phyloP scores from a whole-genome alignment of 495 filamentous ascomycete species.

The Penicillium chermesinum region DNA sequence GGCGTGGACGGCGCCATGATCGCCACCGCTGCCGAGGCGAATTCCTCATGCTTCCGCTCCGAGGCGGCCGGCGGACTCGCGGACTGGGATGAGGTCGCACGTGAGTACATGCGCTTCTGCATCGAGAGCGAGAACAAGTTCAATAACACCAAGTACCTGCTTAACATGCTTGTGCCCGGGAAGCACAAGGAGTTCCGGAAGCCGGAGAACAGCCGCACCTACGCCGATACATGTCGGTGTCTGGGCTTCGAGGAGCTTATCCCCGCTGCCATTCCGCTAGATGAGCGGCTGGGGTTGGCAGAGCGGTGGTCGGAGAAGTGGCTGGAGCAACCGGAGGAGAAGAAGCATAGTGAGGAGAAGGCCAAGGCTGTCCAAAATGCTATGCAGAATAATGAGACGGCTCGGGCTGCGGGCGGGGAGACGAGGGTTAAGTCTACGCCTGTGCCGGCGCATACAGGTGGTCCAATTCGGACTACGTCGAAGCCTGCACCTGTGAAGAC shows the following conservation, averaged over 20 bases:
- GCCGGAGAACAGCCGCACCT: conserved; percentile 56
- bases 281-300: conserved; percentile 56
- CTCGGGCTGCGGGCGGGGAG: conserved; percentile 38
- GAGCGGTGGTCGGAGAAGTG: conserved; percentile 43
- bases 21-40: conserved; percentile 82
- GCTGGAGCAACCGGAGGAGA: too few species aligned
- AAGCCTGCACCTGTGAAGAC: conserved; percentile 25
- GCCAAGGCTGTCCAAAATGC: conserved; percentile 49
- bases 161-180: conserved; percentile 80
- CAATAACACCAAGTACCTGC: conserved; percentile 84
- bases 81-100: conserved; percentile 69
- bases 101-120: conserved; percentile 63
- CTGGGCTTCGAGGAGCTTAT: conserved; percentile 58
- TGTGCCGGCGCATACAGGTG: conserved; percentile 19
- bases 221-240: conserved; percentile 56
- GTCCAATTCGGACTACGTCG: conserved; percentile 40
- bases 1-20: conserved; percentile 96
- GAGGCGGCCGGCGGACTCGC: conserved; percentile 58
- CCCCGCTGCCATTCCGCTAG: conserved; percentile 54
- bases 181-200: conserved; percentile 56
- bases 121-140: conserved; percentile 78
- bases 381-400: conserved; percentile 44
- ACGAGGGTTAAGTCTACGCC: conserved; percentile 27
- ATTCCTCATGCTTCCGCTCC: conserved; percentile 74
- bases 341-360: conserved; percentile 18